Conservation (phyloP, 2,329 filamentous ascomycete species). For the Xylaria multiplex region DNA sequence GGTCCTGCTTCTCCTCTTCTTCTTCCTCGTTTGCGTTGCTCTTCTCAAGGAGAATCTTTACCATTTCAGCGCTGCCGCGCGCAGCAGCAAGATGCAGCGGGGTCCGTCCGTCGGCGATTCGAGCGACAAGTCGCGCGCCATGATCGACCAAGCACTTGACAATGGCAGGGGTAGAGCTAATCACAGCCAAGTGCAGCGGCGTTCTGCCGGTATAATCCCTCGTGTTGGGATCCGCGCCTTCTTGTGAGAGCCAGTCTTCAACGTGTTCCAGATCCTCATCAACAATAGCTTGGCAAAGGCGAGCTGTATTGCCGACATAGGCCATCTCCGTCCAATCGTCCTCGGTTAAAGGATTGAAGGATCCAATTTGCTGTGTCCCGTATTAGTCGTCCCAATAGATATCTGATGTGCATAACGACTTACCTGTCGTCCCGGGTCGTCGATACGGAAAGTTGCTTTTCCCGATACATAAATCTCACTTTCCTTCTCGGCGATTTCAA, state of each 20-base stretch:
- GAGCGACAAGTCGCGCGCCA: constrained; percentile 76
- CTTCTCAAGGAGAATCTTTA: constrained; percentile 76
- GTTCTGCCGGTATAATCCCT: constrained; percentile 83
- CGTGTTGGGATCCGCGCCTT: constrained; percentile 75
- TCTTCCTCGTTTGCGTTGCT: constrained; percentile 78
- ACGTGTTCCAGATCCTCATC: constrained; percentile 77
- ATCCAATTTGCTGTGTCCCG: constrained; percentile 60
- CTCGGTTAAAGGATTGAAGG: constrained; percentile 82
- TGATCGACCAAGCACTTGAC: constrained; percentile 77
- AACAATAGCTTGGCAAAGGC: constrained; percentile 83
- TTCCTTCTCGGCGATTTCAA: constrained; percentile 76
- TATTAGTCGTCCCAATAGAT: constrained; percentile 29
- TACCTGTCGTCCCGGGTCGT: constrained; percentile 80
- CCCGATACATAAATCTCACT: constrained; percentile 80
- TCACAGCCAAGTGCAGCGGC: constrained; percentile 79
- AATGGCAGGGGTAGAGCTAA: constrained; percentile 73
- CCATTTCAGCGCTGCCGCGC: constrained; percentile 73
- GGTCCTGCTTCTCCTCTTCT: constrained; percentile 67
- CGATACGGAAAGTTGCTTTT: constrained; percentile 76
- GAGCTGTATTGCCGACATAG: constrained; percentile 81
- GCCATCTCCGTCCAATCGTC: constrained; percentile 93
- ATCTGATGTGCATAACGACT: constrained; percentile 31
- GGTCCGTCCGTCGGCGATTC: constrained; percentile 81
- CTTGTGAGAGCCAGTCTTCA: constrained; percentile 73
- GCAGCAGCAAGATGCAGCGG: constrained; percentile 84